phyloP scores from a whole-genome alignment of 2,329 filamentous ascomycete species.

The Metarhizium album region DNA sequence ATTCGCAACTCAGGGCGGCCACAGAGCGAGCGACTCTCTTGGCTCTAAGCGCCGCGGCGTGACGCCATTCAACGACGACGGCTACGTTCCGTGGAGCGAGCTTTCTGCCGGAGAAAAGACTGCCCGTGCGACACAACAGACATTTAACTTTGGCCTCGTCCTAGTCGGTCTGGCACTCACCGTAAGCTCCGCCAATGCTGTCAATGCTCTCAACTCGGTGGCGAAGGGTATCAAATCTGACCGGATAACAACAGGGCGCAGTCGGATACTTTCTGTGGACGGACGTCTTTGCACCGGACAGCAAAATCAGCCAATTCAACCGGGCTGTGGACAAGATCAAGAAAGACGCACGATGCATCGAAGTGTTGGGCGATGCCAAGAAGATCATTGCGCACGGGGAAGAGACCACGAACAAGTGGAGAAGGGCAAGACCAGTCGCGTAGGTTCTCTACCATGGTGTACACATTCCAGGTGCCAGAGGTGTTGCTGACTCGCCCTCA shows the following conservation, averaged over 20 bases:
- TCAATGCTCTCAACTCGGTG: not conserved
- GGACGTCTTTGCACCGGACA: constrained; percentile 76
- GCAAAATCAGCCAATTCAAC: constrained; percentile 82
- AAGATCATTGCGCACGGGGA: constrained; percentile 77
- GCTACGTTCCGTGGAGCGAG: constrained; percentile 68
- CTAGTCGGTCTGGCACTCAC: constrained; percentile 65
- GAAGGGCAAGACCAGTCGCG: constrained; percentile 51
- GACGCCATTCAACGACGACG: constrained; percentile 79
- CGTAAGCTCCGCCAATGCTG: constrained; percentile 31
- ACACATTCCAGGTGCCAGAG: not conserved
- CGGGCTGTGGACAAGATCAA: constrained; percentile 72
- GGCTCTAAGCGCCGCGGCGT: constrained; percentile 54
- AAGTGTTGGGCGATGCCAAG: constrained; percentile 62
- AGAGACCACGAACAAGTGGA: constrained; percentile 72
- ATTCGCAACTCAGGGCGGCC: constrained; percentile 49
- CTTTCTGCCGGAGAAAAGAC: constrained; percentile 69
- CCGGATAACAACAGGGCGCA: constrained; percentile 42
- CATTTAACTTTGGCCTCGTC: constrained; percentile 76
- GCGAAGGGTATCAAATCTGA: not conserved
- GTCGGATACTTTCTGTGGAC: constrained; percentile 69
- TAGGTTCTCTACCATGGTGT: constrained; percentile 19
- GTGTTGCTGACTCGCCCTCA: constrained; percentile 18
- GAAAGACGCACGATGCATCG: constrained; percentile 57
- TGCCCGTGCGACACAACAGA: constrained; percentile 78
- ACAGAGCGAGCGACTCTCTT: constrained; percentile 24